Evolutionary conservation across 2,329 filamentous ascomycete genomes (phyloP).

Genomic region (Fusarium longipes): DNA sequence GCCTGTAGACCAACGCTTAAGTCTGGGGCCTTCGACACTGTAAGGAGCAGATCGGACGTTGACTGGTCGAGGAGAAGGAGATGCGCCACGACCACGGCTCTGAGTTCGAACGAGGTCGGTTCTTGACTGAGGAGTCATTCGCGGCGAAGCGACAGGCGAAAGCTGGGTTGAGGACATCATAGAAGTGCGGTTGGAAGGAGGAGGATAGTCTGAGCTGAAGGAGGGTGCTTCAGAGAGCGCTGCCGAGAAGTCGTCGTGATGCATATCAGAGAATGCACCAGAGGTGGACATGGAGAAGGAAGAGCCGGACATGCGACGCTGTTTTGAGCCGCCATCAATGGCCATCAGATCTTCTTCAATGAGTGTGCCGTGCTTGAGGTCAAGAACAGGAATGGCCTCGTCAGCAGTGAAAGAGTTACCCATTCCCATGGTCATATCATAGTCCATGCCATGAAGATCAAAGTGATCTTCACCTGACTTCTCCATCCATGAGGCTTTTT

Average conservation of each 20-base stretch:
- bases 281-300: conserved; percentile 79
- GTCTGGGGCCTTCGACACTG: conserved; percentile 72
- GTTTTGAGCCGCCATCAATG: conserved; percentile 64
- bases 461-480: conserved; percentile 68
- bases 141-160: conserved; percentile 78
- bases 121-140: conserved; percentile 70
- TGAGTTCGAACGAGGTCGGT: conserved; percentile 71
- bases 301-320: conserved; percentile 75
- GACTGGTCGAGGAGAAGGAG: conserved; percentile 75
- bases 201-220: conserved; percentile 74
- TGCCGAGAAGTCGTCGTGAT: conserved; percentile 77
- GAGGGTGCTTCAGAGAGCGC: conserved; percentile 74
- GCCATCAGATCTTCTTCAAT: conserved; percentile 62
- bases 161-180: conserved; percentile 76
- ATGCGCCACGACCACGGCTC: conserved; percentile 74
- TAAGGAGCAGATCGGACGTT: conserved; percentile 75
- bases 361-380: conserved; percentile 64
- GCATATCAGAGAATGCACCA: conserved; percentile 73
- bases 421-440: conserved; percentile 69
- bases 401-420: conserved; percentile 72
- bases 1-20: conserved; percentile 82
- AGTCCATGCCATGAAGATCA: conserved; percentile 66
- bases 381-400: conserved; percentile 71
- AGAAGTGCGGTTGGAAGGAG: conserved; percentile 74
- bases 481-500: conserved; percentile 57